Evolutionary conservation across 2,329 filamentous ascomycete species (phyloP), one percentile per base, ranked within the genome.

Genomic region (Paraphaeosphaeria minitans): DNA sequence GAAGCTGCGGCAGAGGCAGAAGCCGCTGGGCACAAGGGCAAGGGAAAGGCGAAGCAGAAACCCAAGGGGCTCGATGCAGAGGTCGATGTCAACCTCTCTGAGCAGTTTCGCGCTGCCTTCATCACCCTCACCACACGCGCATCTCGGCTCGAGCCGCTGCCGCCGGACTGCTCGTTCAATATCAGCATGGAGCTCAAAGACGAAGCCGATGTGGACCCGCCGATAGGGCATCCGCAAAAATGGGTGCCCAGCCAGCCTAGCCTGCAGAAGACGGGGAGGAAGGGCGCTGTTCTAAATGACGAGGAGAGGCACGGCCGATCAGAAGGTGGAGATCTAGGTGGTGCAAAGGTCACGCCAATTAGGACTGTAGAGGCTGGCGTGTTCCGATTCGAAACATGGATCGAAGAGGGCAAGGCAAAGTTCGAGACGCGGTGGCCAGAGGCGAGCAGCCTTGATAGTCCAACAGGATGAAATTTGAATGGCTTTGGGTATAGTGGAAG

Each of bases 121-220:
- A 79, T 84, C 55, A 84, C 85, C 48, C 78, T 94, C 14, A 83
- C 86, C 0, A 84, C 86, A 58, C 83, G 85, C 3, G 85, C 82
- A 9, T 82, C 87, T 60, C 82, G 79, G 56, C 80, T 92, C 61
- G 78, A 75, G 0, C 75, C 82, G 0, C 72, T 93, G 22, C 89
- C 90, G 0, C 76, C 81, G 1, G 84, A 84, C 1, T 92, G 89
- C 73, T 90, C 89, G 0, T 94, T 91, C 74, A 91, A 89, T 0
- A 75, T 94, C n/a, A 89, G 88, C 0, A 83, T 94, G 42, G 91
- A 94, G 75, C 73, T 93, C 63, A 85, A 84, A 41, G 85, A 89
- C 22, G 82, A 87, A 42, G 82, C 81, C 0, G 76, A 83, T 12
- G 81, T 79, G 31, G 75, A 79, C 41, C 76, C 81, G 31, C 81